These are phyloP conservation scores for Cordyceps pruinosa DNA, from an alignment of 2,329 filamentous ascomycete species.

Conservation along the genomic window DNA sequence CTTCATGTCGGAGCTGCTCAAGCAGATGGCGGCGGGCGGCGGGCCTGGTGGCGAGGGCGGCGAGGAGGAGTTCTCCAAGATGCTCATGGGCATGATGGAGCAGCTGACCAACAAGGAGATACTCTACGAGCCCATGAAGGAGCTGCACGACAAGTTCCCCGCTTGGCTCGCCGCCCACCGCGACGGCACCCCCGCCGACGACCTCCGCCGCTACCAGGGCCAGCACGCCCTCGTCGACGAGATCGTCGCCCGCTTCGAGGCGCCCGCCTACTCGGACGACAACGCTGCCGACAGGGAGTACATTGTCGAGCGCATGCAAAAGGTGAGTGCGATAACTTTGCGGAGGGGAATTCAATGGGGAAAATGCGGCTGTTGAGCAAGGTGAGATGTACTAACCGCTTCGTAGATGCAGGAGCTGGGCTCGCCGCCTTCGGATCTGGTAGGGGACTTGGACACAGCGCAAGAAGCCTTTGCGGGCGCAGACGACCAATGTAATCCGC, in stretches of 20 bases:
- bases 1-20: conserved; percentile 85
- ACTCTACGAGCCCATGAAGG: conserved; percentile 97
- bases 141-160: conserved; percentile 87
- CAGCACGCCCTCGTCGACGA: conserved; percentile 75
- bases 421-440: conserved; percentile 80
- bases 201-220: conserved; percentile 71
- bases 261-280: conserved; percentile 71
- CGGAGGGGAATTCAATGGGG: too few species aligned
- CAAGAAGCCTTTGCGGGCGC: conserved; percentile 61
- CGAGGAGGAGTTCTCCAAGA: conserved; percentile 87
- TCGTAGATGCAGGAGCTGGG: conserved; percentile 94
- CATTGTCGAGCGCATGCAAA: conserved; percentile 96
- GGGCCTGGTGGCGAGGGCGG: conserved; percentile 47
- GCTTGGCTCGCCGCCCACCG: conserved; percentile 78
- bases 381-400: neutral
- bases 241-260: conserved; percentile 86
- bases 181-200: conserved; percentile 57
- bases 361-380: too few species aligned
- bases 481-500: conserved; percentile 56
- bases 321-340: conserved; percentile 55
- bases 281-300: conserved; percentile 79
- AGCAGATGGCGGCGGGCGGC: conserved; percentile 59
- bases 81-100: conserved; percentile 98
- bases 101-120: conserved; percentile 98
- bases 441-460: conserved; percentile 80